Base-by-base conservation (phyloP, 192 early-diverging fungal genomes). In the Coemansia sp. region DNA sequence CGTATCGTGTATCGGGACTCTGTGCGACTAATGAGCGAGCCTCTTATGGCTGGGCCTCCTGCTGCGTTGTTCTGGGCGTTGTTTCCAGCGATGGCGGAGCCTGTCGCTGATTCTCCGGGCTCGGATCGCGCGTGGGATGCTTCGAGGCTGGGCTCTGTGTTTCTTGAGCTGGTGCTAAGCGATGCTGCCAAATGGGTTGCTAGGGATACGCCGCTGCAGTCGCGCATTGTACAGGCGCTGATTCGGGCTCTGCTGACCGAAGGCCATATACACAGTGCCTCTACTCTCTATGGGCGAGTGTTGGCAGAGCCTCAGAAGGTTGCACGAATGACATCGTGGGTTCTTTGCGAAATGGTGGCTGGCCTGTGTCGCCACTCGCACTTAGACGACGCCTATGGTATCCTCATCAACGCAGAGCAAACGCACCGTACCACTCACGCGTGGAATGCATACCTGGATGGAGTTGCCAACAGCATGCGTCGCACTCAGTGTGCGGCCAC, bases 371-470 rank as follows among this genome's bases (percentile, higher is more conserved):
- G 66, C 9, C 62, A 60, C 38, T 45, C 45, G 31, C 62, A 26
- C n/a, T 42, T 63, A 18, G 63, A 60, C 23, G 46, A 59, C 21
- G 78, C 78, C 37, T 66, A 66, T 31, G 16, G 10, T 14, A 3
- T 42, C 3, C 66, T 81, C 16, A 28, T 18, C 2, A 34, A 8
- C 6, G 62, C 66, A 0, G 9, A 9, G 3, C 33, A 18, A 5
- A 33, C 23, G 31, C 42, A 60, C 11, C 62, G 73, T 4, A 69
- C 28, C 23, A 28, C 55, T 3, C 62, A 59, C 18, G 66, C 50
- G 28, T 81, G 78, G 78, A 81, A 81, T 21, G 53, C 70, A n/a
- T 81, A 81, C 34, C 46, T 81, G 33, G 66, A 72, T 9, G 78
- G 73, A 6, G 50, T 81, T 0, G 53, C 50, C 3, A 55, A 59